Evolutionary conservation across 1,284 basidiomycete species (phyloP).

Genomic region (Limonomyces culmigenus): DNA sequence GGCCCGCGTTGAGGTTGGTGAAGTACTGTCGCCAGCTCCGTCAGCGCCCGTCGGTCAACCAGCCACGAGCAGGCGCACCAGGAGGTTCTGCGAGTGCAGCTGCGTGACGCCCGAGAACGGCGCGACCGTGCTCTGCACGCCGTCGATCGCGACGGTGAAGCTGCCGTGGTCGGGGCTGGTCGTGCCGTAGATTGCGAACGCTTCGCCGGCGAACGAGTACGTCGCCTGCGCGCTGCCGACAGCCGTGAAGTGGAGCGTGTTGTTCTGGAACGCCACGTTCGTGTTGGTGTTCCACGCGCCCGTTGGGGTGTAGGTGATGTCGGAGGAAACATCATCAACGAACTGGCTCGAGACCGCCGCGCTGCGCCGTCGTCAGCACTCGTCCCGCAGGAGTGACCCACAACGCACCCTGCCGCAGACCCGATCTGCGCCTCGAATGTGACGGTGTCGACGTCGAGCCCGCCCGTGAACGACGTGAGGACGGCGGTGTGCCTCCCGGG

Average conservation of each 20-base stretch:
- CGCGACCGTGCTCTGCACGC: slow-evolving; percentile 17
- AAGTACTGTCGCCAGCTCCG: no score
- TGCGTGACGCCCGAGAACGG: slow-evolving; percentile 3
- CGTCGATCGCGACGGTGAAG: slow-evolving; percentile 27
- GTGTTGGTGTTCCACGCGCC: slow-evolving; percentile 18
- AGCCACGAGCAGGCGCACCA: no score
- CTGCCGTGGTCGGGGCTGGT: slow-evolving; percentile 29
- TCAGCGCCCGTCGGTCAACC: no score
- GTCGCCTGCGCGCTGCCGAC: slow-evolving; percentile 22
- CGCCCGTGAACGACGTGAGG: slow-evolving; percentile 24
- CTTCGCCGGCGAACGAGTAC: slow-evolving; percentile 28
- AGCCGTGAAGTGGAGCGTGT: slow-evolving; percentile 24
- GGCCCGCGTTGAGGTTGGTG: slow-evolving; percentile 15
- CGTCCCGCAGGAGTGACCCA: no score
- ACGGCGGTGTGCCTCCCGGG: slow-evolving; percentile 29
- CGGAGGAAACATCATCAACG: slow-evolving; percentile 23
- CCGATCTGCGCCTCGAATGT: slow-evolving; percentile 24
- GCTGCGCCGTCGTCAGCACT: slow-evolving; percentile 8
- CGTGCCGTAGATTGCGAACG: slow-evolving; percentile 32
- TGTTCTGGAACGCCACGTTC: slow-evolving; percentile 16
- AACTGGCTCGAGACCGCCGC: slow-evolving; percentile 13
- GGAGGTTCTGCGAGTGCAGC: background rate
- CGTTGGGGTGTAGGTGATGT: slow-evolving; percentile 21
- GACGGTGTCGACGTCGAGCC: slow-evolving; percentile 31
- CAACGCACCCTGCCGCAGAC: no score